A percentile compares a stretch with the other conserved stretches of the same genome.
phyloP scores from a whole-genome alignment of 306 rosid species.

The Betula pendula region DNA sequence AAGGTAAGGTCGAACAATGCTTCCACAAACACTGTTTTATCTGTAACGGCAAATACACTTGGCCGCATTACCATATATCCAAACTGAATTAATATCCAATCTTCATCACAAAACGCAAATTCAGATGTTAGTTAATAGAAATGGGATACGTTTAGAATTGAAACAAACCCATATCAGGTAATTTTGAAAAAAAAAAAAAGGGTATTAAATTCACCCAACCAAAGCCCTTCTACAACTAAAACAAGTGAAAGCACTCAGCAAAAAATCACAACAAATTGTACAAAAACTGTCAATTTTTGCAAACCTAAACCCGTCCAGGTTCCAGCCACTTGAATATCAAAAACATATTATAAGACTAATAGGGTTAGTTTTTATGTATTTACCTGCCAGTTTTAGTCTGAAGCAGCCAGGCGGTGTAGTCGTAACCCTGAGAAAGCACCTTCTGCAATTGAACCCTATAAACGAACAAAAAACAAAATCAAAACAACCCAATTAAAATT shows the following conservation, averaged over 20 bases:
- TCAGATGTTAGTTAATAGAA: too few relatives aligned
- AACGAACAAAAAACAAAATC: constrained; percentile 13
- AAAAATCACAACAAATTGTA: too few relatives aligned
- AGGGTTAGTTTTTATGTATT: not conserved
- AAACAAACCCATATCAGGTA: not conserved
- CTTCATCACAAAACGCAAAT: too few relatives aligned
- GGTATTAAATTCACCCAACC: not conserved
- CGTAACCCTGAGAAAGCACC: constrained; percentile 78
- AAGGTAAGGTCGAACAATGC: not conserved
- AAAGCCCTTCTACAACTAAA: not conserved
- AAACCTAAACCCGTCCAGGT: not conserved
- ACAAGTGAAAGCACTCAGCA: not conserved
- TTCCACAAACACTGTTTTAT: not conserved
- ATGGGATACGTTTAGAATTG: too few relatives aligned
- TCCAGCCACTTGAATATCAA: not conserved
- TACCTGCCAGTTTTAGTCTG: constrained; percentile 86
- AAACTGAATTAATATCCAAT: too few relatives aligned
- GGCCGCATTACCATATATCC: too few relatives aligned
- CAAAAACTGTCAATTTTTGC: not conserved
- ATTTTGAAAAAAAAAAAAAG: not conserved
- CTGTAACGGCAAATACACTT: not conserved
- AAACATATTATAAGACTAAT: not conserved
- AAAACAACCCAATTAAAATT: constrained; percentile 9
- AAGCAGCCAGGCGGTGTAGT: constrained; percentile 73
- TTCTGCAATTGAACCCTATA: constrained; percentile 64